Evolutionary conservation across 371 early-diverging fungal genomes (phyloP).

Genomic region (Apophysomyces ossiformis): DNA sequence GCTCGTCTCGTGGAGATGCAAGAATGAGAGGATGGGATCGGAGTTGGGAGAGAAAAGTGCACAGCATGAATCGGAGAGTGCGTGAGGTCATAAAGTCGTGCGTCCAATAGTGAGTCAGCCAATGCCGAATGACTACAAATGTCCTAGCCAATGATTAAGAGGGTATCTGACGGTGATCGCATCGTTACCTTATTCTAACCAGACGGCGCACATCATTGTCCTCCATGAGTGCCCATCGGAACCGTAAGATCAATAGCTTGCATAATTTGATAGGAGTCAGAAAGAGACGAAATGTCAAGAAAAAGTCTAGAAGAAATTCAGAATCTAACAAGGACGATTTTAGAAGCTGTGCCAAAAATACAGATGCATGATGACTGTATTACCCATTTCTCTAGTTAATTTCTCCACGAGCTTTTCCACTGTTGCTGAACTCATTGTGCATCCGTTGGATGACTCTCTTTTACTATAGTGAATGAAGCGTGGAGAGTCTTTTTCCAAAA

Average conservation of each 20-base stretch:
- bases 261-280: constrained; percentile 51
- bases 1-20: constrained; percentile 46
- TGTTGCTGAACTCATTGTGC: constrained; percentile 47
- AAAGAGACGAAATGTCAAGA: constrained; percentile 53
- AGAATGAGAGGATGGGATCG: constrained; percentile 44
- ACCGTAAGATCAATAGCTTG: constrained; percentile 50
- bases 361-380: constrained; percentile 6
- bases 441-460: constrained; percentile 24
- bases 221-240: constrained; percentile 53
- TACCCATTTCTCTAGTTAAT: constrained; percentile 64
- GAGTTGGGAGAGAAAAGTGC: constrained; percentile 49
- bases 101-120: constrained; percentile 54
- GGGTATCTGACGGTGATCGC: not conserved
- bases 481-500: constrained; percentile 26
- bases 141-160: constrained; percentile 30
- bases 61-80: constrained; percentile 50
- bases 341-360: not conserved
- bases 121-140: constrained; percentile 56
- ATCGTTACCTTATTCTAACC: constrained; percentile 49
- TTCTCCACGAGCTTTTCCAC: constrained; percentile 66
- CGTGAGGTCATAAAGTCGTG: constrained; percentile 49
- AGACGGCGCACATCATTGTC: constrained; percentile 42
- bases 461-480: constrained; percentile 46
- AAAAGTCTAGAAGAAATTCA: constrained; percentile 52
- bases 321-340: constrained; percentile 29